phyloP scores from a whole-genome alignment of 1,284 basidiomycete genomes.

The Cutaneotrichosporon cyanovorans region DNA sequence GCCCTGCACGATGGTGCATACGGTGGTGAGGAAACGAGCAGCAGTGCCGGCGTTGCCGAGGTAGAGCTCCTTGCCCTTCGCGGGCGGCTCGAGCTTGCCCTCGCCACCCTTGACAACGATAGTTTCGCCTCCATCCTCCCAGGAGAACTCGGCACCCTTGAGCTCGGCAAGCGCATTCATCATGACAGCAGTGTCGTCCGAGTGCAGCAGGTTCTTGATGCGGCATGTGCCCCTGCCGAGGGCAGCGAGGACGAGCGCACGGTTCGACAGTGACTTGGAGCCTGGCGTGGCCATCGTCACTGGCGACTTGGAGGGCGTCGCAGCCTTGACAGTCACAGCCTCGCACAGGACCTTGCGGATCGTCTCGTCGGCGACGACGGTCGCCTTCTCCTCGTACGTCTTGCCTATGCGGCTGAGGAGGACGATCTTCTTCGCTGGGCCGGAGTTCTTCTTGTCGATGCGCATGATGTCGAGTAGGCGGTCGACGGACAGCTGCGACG shows the following conservation, averaged over 20 bases:
- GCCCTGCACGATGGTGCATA: slow-evolving; percentile 70
- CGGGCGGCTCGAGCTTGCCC: slow-evolving; percentile 70
- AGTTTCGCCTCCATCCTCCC: slow-evolving; percentile 91
- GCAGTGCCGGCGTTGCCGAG: slow-evolving; percentile 97
- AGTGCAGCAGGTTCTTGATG: slow-evolving; percentile 85
- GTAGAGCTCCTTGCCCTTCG: slow-evolving; percentile 78
- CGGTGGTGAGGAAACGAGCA: slow-evolving; percentile 92
- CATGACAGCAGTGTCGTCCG: slow-evolving; percentile 99
- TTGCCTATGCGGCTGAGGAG: slow-evolving; percentile 83
- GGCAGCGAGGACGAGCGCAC: slow-evolving; percentile 87
- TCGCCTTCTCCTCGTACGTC: slow-evolving; percentile 87
- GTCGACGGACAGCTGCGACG: slow-evolving; percentile 67
- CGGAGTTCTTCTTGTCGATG: slow-evolving; percentile 98
- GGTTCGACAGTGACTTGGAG: slow-evolving; percentile 94
- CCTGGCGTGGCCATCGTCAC: slow-evolving; percentile 88
- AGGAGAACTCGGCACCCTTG: slow-evolving; percentile 78
- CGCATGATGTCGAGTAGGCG: slow-evolving; percentile 80
- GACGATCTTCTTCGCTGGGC: slow-evolving; percentile 81
- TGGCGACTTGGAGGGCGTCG: slow-evolving; percentile 57
- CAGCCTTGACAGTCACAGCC: slow-evolving; percentile 65
- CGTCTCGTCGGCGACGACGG: slow-evolving; percentile 68
- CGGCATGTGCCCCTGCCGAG: slow-evolving; percentile 81
- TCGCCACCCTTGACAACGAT: slow-evolving; percentile 83
- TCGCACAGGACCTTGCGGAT: slow-evolving; percentile 75
- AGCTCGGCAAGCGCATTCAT: slow-evolving; percentile 86